Evolutionary conservation across 1,284 basidiomycete genomes (phyloP), one percentile per base, ranked within the genome.

Genomic region (Leccinum pseudoinsigne): DNA sequence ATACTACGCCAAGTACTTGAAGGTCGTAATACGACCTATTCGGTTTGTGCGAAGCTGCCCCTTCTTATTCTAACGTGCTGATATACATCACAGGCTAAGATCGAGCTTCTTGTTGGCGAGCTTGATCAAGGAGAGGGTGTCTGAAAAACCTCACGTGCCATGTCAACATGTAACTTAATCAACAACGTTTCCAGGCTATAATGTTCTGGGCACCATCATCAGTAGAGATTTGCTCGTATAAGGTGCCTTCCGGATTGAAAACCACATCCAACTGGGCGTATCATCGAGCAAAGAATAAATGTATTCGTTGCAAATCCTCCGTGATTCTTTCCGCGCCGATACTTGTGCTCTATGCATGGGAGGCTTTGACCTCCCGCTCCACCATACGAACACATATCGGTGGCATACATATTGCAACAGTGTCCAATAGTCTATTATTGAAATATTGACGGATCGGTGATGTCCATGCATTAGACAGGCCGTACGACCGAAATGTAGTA

Each of bases 221-320:
- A 57, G 42, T 7, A 38, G 23, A 57, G 34, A 16, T 40, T 67
- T 83, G 90, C 90, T 90, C 81, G 86, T 89, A 89, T 61, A 89
- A 92, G 90, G 90, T 92, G 88, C 90, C 87, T 76, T 80, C 72
- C 84, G 84, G 86, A 84, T 80, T 67, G 72, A 80, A 91, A 82
- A 71, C 71, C 76, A 78, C 82, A 84, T 79, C 83, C 85, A 84
- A 83, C 72, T 67, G 79, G 89, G 90, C 87, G 90, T 92, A 93
- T 93, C 75, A 81, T 89, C 86, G 88, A 90, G 90, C 90, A 84
- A 66, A 87, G 57, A 87, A 9, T 28, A 76, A 73, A 77, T 23
- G 45, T 53, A 11, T 34, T 38, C 55, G 42, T 47, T 54, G 2
- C 40, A 40, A 28, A 14, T 50, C 6, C 10, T 18, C 10, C 11